These are phyloP conservation scores for Zygoascus bituminiphila DNA, from an alignment of 805 yeast species.

Conservation along the genomic window DNA sequence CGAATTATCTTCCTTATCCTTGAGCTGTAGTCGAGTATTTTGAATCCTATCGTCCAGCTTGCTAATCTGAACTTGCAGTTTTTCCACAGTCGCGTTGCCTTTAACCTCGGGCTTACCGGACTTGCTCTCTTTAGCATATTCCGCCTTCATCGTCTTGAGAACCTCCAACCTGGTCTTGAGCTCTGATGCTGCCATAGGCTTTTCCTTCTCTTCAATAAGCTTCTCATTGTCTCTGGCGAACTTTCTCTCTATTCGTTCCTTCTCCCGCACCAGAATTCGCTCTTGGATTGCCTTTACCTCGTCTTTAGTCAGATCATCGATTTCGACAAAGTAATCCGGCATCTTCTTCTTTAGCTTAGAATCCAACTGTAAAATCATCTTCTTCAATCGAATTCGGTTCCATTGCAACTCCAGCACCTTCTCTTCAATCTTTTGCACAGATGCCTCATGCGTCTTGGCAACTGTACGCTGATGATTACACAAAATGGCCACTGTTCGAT, in stretches of 20 bases:
- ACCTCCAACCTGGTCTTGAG: slow-evolving; percentile 51
- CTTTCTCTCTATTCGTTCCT: slow-evolving; percentile 55
- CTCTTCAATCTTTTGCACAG: slow-evolving; percentile 72
- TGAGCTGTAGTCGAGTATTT: slow-evolving; percentile 63
- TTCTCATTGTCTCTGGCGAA: slow-evolving; percentile 74
- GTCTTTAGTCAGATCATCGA: slow-evolving; percentile 58
- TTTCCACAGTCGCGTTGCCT: slow-evolving; percentile 49
- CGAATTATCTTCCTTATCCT: slow-evolving; percentile 90
- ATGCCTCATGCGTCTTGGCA: slow-evolving; percentile 71
- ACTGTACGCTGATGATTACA: slow-evolving; percentile 97
- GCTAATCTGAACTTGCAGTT: slow-evolving; percentile 61
- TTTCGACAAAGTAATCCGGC: slow-evolving; percentile 54
- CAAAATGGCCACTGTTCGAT: slow-evolving; percentile 86
- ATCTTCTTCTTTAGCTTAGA: slow-evolving; percentile 41
- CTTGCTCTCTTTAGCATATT: slow-evolving; percentile 48
- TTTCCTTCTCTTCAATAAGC: slow-evolving; percentile 47
- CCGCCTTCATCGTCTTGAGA: slow-evolving; percentile 36
- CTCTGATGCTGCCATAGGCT: slow-evolving; percentile 45
- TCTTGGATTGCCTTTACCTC: slow-evolving; percentile 53
- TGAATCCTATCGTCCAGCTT: slow-evolving; percentile 62
- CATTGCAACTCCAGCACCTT: slow-evolving; percentile 73
- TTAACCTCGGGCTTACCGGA: slow-evolving; percentile 48
- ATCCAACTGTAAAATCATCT: slow-evolving; percentile 62
- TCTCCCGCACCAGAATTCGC: slow-evolving; percentile 54
- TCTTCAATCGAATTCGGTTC: slow-evolving; percentile 70